Percentiles rank a stretch among this genome's conserved stretches.
Evolutionary conservation across 371 early-diverging fungal genomes (phyloP).

Genomic region (Chytridium lagenaria): DNA sequence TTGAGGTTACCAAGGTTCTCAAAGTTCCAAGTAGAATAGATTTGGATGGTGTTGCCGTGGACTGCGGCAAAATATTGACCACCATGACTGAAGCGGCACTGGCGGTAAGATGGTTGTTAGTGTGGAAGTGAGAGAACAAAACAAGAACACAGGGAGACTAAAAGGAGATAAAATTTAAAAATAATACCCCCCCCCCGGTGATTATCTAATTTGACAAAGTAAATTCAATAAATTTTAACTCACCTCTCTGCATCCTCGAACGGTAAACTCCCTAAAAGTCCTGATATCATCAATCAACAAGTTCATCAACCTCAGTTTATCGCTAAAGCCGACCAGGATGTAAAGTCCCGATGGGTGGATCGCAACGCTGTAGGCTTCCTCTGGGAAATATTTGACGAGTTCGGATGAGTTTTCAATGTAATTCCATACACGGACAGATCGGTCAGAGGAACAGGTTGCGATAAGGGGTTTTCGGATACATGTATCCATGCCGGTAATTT

Average conservation of each 20-base stretch:
- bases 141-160: too few relatives aligned
- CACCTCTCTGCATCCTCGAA: slow-evolving; percentile 63
- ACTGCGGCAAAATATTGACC: slow-evolving; percentile 64
- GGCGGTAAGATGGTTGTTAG: background rate
- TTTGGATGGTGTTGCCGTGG: slow-evolving; percentile 59
- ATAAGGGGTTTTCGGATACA: slow-evolving; percentile 63
- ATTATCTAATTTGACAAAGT: too few relatives aligned
- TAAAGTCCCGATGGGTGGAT: slow-evolving; percentile 64
- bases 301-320: slow-evolving; percentile 63
- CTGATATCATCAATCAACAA: slow-evolving; percentile 64
- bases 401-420: slow-evolving; percentile 57
- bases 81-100: slow-evolving; percentile 62
- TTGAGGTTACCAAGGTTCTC: slow-evolving; percentile 59
- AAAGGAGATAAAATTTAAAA: too few relatives aligned
- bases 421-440: slow-evolving; percentile 65
- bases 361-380: slow-evolving; percentile 59
- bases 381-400: slow-evolving; percentile 61
- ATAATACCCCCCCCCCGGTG: too few relatives aligned
- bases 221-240: too few relatives aligned
- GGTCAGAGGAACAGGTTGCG: slow-evolving; percentile 59
- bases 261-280: slow-evolving; percentile 59
- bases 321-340: slow-evolving; percentile 64
- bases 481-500: slow-evolving; percentile 62
- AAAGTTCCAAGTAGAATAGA: slow-evolving; percentile 64
- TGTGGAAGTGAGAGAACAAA: background rate